Conservation (phyloP, 2,329 filamentous ascomycete species). For the Microdochium bolleyi region DNA sequence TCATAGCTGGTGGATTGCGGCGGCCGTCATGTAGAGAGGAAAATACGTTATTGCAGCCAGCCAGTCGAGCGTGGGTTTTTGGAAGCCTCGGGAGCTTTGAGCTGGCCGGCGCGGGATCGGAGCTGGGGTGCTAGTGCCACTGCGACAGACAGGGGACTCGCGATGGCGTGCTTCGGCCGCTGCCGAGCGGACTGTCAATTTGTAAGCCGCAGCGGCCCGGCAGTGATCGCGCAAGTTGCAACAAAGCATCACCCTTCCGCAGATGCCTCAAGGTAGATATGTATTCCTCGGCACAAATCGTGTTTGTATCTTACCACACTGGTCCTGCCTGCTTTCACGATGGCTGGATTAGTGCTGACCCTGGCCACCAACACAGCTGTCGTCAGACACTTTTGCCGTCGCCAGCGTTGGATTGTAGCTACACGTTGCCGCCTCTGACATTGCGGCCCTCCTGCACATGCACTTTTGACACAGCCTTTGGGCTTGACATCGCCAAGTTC, state of each 20-base stretch:
- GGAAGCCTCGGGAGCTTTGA: slow-evolving; percentile 2
- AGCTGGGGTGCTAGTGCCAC: background rate
- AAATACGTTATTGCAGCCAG: slow-evolving; percentile 2
- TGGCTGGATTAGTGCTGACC: no score
- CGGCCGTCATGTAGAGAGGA: slow-evolving; percentile 1
- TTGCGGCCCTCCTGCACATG: no score
- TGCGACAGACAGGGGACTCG: background rate
- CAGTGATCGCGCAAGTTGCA: background rate
- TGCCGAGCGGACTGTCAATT: background rate
- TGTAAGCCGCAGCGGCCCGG: background rate
- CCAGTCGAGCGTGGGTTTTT: slow-evolving; percentile 2
- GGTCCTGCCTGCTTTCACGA: no score
- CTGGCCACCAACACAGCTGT: no score
- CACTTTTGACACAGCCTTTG: no score
- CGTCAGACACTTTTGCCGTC: no score
- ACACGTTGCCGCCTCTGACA: no score
- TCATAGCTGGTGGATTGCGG: slow-evolving; percentile 10
- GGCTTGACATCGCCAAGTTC: no score
- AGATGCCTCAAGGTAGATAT: background rate
- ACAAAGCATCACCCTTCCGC: background rate
- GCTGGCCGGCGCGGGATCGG: background rate
- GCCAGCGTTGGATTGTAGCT: no score
- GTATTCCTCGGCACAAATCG: no score
- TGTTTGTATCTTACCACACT: no score
- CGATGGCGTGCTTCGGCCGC: background rate